phyloP scores from a whole-genome alignment of 768 basidiomycete species.

The Ramaria sp. region DNA sequence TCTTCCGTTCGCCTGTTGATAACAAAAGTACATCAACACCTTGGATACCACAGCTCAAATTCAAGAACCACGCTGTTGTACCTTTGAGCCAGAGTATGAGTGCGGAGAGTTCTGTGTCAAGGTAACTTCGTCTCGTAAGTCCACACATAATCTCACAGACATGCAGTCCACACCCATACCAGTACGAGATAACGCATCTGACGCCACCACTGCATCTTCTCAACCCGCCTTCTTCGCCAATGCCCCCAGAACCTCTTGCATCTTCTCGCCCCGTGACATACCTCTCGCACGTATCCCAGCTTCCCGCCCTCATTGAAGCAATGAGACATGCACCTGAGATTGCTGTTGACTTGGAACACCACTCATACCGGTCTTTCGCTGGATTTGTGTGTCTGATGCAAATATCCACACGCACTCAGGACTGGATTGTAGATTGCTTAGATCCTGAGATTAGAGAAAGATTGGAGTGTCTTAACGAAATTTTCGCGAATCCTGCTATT shows the following conservation, averaged over 20 bases:
- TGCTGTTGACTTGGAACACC: conserved; percentile 92
- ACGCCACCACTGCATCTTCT: conserved; percentile 63
- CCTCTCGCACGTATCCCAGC: conserved; percentile 63
- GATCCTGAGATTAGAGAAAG: conserved; percentile 50
- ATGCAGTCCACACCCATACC: conserved; percentile 58
- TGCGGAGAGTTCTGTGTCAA: conserved; percentile 14
- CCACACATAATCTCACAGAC: conserved; percentile 9
- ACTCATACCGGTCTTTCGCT: conserved; percentile 71
- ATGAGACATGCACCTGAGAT: conserved; percentile 65
- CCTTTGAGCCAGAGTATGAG: conserved; percentile 51
- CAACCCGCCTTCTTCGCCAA: conserved; percentile 31
- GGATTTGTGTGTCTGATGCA: conserved; percentile 95
- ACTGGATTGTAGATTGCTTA: conserved; percentile 83
- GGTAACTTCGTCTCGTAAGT: conserved; percentile 16
- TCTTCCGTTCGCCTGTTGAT: conserved; percentile 49
- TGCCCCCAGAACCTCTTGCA: conserved; percentile 47
- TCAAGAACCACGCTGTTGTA: conserved; percentile 78
- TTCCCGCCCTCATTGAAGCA: conserved; percentile 54
- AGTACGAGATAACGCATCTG: conserved; percentile 70
- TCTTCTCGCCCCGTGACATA: conserved; percentile 23
- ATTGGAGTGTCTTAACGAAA: conserved; percentile 64
- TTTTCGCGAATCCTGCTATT: conserved; percentile 75
- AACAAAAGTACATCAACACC: conserved; percentile 40
- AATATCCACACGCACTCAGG: conserved; percentile 70
- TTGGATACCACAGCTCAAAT: conserved; percentile 60